Conservation (phyloP, 345 rosid species). For the Excoecaria agallocha region DNA sequence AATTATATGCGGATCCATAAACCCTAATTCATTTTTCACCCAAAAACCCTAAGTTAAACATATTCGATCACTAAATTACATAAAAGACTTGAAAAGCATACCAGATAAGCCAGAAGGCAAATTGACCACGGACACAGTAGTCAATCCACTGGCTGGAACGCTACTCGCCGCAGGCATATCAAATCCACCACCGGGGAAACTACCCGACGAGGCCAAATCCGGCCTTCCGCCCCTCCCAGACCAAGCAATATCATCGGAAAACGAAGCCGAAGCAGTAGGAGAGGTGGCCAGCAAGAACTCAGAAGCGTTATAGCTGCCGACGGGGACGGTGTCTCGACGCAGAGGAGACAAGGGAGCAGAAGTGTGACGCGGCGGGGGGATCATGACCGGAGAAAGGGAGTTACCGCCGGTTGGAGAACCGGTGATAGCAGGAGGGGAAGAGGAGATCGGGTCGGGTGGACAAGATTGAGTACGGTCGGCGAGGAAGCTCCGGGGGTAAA, state of each 20-base stretch:
- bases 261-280: conserved; percentile 34
- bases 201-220: conserved; percentile 16
- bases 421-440: conserved; percentile 32
- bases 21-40: not conserved
- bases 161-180: conserved; percentile 50
- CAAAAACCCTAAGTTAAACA: not conserved
- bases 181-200: conserved; percentile 33
- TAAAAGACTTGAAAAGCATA: conserved; percentile 10
- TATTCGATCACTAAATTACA: not conserved
- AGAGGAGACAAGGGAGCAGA: conserved; percentile 42
- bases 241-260: conserved; percentile 37
- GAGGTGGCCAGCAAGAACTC: conserved; percentile 27
- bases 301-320: conserved; percentile 19
- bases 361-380: conserved; percentile 79
- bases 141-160: conserved; percentile 62
- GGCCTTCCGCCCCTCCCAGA: conserved; percentile 37
- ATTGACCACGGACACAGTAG: conserved; percentile 65
- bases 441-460: conserved; percentile 35
- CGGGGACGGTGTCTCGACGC: conserved; percentile 19
- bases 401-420: conserved; percentile 45
- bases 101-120: conserved; percentile 60
- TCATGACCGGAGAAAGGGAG: conserved; percentile 81
- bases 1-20: not conserved
- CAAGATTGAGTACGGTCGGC: conserved; percentile 37
- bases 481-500: conserved; percentile 50